Conservation (phyloP, 2,329 filamentous ascomycete species). For the Fusarium fujikuroi region DNA sequence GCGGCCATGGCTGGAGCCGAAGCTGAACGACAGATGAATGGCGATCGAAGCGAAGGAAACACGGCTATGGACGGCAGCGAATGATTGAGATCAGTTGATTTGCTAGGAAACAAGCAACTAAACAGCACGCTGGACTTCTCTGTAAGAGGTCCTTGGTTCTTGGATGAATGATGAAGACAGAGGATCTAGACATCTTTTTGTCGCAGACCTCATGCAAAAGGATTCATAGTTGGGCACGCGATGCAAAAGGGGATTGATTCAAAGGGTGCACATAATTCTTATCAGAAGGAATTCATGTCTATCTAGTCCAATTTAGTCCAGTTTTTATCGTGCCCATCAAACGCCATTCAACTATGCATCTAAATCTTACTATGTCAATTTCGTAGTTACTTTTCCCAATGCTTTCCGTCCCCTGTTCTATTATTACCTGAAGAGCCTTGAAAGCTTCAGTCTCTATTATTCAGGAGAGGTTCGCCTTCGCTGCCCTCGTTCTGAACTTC, state of each 20-base stretch:
- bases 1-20: background rate
- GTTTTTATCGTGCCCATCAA: background rate
- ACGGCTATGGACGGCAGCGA: background rate
- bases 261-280: accelerated
- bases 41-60: background rate
- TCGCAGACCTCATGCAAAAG: background rate
- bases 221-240: accelerated
- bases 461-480: slow-evolving; percentile 4
- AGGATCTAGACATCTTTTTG: background rate
- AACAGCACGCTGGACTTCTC: background rate
- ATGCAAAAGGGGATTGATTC: accelerated
- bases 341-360: background rate
- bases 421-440: too few relatives aligned
- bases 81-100: accelerated
- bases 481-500: background rate
- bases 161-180: background rate
- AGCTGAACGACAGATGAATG: background rate
- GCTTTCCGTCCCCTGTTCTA: accelerated
- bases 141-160: accelerated
- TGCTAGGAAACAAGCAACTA: too few relatives aligned
- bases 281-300: background rate
- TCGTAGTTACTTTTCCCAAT: accelerated
- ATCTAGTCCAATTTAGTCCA: background rate
- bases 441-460: background rate
- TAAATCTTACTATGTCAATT: background rate